A percentile compares a stretch with the other conserved stretches of the same genome.
Conservation (phyloP, 208 protist species). For the Trypanosoma brucei region DNA sequence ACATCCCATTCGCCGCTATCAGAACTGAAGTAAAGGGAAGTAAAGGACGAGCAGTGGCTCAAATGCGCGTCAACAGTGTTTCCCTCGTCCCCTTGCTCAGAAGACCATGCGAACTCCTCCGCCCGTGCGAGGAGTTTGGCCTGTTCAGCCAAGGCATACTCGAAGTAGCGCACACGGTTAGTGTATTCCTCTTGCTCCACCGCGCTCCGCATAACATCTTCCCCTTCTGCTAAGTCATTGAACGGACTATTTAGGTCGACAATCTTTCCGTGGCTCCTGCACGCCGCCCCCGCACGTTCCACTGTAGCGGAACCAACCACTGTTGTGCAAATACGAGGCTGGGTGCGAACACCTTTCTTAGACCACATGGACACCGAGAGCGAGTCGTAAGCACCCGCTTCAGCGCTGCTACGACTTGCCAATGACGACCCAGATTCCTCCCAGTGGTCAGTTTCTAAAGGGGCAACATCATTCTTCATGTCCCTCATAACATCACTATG, state of each 20-base stretch:
- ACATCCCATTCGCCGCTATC: neutral
- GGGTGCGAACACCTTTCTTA: no score
- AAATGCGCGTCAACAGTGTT: neutral
- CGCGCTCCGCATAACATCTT: constrained; percentile 15
- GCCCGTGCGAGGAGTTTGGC: neutral
- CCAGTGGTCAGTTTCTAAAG: no score
- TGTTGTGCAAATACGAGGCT: no score
- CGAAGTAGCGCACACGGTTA: constrained; percentile 18
- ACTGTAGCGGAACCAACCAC: no score
- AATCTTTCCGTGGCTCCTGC: neutral
- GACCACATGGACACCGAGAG: no score
- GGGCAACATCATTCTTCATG: no score
- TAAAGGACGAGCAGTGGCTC: neutral
- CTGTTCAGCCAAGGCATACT: constrained; percentile 5
- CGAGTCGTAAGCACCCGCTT: no score
- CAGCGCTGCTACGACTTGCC: no score
- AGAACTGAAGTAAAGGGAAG: neutral
- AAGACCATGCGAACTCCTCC: neutral
- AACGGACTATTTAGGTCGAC: neutral
- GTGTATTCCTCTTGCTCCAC: constrained; percentile 23
- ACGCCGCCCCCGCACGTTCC: no score
- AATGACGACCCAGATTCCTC: no score
- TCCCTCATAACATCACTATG: no score
- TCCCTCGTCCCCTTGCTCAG: neutral
- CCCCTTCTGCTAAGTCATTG: constrained; percentile 17